phyloP scores from a whole-genome alignment of 108 stramenopile genomes.

The Nitzschia inconspicua region DNA sequence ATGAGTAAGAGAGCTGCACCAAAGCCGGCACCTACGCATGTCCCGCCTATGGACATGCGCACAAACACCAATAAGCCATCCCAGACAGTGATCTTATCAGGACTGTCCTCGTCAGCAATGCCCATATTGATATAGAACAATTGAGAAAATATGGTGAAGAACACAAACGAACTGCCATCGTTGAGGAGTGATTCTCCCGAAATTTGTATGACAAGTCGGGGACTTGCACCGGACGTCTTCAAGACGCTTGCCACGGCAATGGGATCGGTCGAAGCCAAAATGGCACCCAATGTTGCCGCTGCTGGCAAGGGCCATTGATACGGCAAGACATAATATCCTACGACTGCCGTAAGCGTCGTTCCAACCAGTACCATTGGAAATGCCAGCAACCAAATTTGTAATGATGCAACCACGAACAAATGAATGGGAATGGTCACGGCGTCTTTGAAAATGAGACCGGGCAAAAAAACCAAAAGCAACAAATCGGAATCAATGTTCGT shows the following conservation, averaged over 20 bases:
- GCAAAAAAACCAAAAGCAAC: conserved; percentile 60
- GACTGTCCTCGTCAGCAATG: neutral
- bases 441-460: conserved; percentile 64
- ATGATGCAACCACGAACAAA: conserved; percentile 14
- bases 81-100: conserved; percentile 13
- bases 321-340: conserved; percentile 28
- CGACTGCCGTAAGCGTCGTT: conserved; percentile 28
- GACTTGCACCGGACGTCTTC: conserved; percentile 19
- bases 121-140: conserved; percentile 24
- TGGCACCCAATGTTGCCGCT: conserved; percentile 57
- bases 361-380: conserved; percentile 59
- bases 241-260: conserved; percentile 69
- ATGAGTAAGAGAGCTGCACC: conserved; percentile 26
- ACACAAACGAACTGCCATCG: conserved; percentile 73
- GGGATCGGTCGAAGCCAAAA: conserved; percentile 88
- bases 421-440: conserved; percentile 53
- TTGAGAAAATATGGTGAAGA: conserved; percentile 45
- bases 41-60: conserved; percentile 55
- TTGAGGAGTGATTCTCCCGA: conserved; percentile 38
- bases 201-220: conserved; percentile 25
- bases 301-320: conserved; percentile 26
- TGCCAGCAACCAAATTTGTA: conserved; percentile 36
- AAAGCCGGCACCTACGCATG: conserved; percentile 44
- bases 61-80: conserved; percentile 50
- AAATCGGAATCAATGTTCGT: conserved; percentile 43